A percentile compares a stretch with the other conserved stretches of the same genome.
Evolutionary conservation across 1,284 basidiomycete species (phyloP).

Genomic region (Apiotrichum gracile): DNA sequence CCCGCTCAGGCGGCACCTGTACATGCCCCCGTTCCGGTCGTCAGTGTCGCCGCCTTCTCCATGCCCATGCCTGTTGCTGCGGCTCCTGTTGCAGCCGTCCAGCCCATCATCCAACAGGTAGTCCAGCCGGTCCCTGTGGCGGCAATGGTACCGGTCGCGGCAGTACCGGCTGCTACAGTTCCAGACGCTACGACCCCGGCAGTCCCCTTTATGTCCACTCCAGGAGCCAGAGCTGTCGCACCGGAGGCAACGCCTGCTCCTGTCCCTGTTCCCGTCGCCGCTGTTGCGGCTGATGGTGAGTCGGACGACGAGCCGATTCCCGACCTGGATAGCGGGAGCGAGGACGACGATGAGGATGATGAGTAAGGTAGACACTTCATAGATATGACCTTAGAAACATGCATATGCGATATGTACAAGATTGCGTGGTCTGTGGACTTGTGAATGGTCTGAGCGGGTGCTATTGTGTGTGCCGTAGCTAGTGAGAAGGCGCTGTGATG

Average conservation of each 20-base stretch:
- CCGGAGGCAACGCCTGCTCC: background rate
- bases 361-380: constrained; percentile 15
- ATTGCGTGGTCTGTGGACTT: too few relatives aligned
- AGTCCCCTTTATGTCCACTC: constrained; percentile 14
- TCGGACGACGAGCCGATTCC: constrained; percentile 56
- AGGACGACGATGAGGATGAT: constrained; percentile 43
- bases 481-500: too few relatives aligned
- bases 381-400: background rate
- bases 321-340: constrained; percentile 44
- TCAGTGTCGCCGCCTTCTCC: background rate
- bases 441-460: too few relatives aligned
- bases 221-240: background rate
- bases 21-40: background rate
- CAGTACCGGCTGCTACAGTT: background rate
- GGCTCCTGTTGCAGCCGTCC: background rate
- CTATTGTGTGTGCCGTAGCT: too few relatives aligned
- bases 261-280: background rate
- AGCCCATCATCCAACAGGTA: background rate
- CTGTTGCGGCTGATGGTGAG: background rate
- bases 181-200: background rate
- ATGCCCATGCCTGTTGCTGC: background rate
- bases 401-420: background rate
- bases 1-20: background rate
- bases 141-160: background rate
- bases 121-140: background rate